Conservation (phyloP, 371 early-diverging fungal species). For the Mortierella sp. region DNA sequence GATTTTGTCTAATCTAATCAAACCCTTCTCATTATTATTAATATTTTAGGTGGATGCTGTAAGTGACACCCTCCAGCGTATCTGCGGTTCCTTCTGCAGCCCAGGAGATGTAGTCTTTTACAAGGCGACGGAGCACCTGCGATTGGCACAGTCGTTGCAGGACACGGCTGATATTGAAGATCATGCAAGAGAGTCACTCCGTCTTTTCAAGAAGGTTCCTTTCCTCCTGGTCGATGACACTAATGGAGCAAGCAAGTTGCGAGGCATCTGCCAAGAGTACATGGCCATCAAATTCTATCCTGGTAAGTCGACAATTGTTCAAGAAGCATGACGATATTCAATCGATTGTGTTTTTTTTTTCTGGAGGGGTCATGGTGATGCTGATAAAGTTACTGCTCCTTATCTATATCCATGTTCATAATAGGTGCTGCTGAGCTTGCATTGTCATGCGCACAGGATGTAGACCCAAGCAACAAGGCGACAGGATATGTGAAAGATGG, state of each 20-base stretch:
- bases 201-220: conserved; percentile 63
- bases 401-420: too few species aligned
- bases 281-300: conserved; percentile 60
- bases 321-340: too few species aligned
- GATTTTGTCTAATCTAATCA: too few species aligned
- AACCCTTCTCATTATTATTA: background rate
- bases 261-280: conserved; percentile 67
- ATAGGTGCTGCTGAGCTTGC: conserved; percentile 73
- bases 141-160: conserved; percentile 56
- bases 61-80: conserved; percentile 65
- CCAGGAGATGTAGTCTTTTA: conserved; percentile 78
- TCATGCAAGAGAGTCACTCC: conserved; percentile 68
- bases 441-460: conserved; percentile 72
- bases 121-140: conserved; percentile 74
- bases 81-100: conserved; percentile 81
- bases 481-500: conserved; percentile 58
- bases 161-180: conserved; percentile 59
- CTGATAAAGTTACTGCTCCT: too few species aligned
- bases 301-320: conserved; percentile 7
- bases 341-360: background rate
- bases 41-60: conserved; percentile 55
- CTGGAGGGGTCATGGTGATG: background rate
- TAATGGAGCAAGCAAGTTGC: conserved; percentile 63
- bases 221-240: conserved; percentile 48
- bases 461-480: conserved; percentile 71